Evolutionary conservation across 495 filamentous ascomycete species (phyloP).

Genomic region (Penicillium daleae): DNA sequence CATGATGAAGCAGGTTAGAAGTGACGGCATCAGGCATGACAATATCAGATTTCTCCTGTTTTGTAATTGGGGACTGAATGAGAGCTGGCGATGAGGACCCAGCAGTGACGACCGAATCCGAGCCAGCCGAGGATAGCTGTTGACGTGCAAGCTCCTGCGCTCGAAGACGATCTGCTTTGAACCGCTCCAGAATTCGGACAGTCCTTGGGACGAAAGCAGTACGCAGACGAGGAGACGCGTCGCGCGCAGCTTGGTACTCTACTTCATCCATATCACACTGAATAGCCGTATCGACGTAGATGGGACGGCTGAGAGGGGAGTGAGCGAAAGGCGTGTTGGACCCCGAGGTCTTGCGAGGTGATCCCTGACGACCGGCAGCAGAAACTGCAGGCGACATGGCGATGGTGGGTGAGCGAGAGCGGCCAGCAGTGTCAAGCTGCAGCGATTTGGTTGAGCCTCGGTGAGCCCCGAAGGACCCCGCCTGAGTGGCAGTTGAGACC

Average conservation of each 20-base stretch:
- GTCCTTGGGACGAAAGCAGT: constrained; percentile 42
- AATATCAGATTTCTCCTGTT: constrained; percentile 12
- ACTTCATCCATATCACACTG: constrained; percentile 49
- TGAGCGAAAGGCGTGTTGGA: constrained; percentile 33
- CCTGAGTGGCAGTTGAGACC: constrained; percentile 29
- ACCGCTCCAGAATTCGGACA: constrained; percentile 49
- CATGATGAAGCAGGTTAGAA: background rate
- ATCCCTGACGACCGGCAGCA: constrained; percentile 23
- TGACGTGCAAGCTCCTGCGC: constrained; percentile 34
- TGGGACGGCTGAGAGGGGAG: constrained; percentile 30
- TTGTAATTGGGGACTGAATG: constrained; percentile 10
- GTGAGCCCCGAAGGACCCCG: constrained; percentile 22
- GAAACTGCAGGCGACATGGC: constrained; percentile 25
- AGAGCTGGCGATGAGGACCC: constrained; percentile 16
- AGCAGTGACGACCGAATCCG: constrained; percentile 17
- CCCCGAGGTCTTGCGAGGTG: constrained; percentile 39
- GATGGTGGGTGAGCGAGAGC: constrained; percentile 37
- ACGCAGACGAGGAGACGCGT: constrained; percentile 20
- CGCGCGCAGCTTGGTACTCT: constrained; percentile 29
- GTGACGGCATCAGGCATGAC: constrained; percentile 13
- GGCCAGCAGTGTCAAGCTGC: constrained; percentile 27
- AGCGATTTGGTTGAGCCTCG: constrained; percentile 22
- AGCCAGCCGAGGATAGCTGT: constrained; percentile 26
- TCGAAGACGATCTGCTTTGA: constrained; percentile 45
- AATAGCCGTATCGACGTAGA: constrained; percentile 50